Conservation (phyloP, 192 early-diverging fungal species). For the Linnemannia schmuckeri region DNA sequence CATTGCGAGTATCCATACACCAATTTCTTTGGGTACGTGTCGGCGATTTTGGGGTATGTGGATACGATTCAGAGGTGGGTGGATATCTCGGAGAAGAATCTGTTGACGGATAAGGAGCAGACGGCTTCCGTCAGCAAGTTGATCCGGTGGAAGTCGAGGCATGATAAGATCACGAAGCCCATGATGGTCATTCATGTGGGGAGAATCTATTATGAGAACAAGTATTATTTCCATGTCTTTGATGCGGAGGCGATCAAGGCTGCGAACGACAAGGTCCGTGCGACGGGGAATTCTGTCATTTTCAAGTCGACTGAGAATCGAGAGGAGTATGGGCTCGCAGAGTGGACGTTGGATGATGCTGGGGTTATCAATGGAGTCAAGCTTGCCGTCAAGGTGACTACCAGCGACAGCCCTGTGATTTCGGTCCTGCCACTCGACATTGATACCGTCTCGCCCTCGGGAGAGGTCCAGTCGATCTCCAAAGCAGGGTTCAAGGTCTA, state of each 20-base stretch:
- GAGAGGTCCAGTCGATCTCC: conserved; percentile 49
- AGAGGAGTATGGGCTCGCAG: conserved; percentile 48
- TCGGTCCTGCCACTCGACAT: conserved; percentile 46
- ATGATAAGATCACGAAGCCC: conserved; percentile 39
- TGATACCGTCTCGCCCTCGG: conserved; percentile 27
- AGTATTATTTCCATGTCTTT: conserved; percentile 55
- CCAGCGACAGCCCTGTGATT: conserved; percentile 29
- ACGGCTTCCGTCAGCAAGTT: conserved; percentile 52
- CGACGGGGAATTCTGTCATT: conserved; percentile 24
- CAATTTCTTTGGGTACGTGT: conserved; percentile 42
- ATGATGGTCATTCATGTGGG: conserved; percentile 60
- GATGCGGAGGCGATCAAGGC: conserved; percentile 35
- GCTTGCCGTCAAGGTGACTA: conserved; percentile 46
- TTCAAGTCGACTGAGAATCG: conserved; percentile 24
- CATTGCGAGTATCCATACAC: conserved; percentile 59
- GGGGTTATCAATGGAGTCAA: conserved; percentile 56
- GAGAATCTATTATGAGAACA: conserved; percentile 29
- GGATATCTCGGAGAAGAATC: conserved; percentile 31
- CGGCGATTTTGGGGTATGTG: conserved; percentile 41
- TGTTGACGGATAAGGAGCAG: conserved; percentile 34
- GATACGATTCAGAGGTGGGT: conserved; percentile 56
- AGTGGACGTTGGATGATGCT: conserved; percentile 55
- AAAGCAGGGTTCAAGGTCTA: conserved; percentile 50
- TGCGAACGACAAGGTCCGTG: conserved; percentile 10
- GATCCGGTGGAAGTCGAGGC: conserved; percentile 47